A percentile compares a stretch with the other conserved stretches of the same genome.
Evolutionary conservation across 1,139 yeast genomes (phyloP).

Genomic region (Scheffersomyces lignicola): DNA sequence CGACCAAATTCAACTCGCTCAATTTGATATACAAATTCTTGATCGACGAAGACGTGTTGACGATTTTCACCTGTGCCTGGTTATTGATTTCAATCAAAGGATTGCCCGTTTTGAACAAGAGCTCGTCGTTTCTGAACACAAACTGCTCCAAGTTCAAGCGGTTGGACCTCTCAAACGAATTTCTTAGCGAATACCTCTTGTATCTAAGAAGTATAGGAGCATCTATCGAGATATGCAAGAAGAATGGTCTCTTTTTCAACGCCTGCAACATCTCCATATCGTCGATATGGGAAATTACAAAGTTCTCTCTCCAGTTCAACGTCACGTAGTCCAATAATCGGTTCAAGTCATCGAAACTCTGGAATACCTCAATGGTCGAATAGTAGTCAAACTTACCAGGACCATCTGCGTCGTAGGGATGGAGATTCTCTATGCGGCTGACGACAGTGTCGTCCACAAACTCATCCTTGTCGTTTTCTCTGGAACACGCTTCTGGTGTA

Average conservation of each 20-base stretch:
- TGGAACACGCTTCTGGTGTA: constrained; percentile 7
- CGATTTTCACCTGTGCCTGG: constrained; percentile 59
- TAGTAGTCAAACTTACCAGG: constrained; percentile 2
- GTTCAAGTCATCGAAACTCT: constrained; percentile 33
- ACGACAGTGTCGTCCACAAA: not conserved
- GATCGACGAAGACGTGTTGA: constrained; percentile 55
- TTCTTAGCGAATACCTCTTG: constrained; percentile 38
- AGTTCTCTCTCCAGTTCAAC: constrained; percentile 62
- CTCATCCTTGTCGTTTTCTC: constrained; percentile 3
- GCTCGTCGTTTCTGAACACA: constrained; percentile 44
- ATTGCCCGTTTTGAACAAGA: constrained; percentile 34
- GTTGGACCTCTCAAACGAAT: constrained; percentile 11
- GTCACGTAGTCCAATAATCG: constrained; percentile 67
- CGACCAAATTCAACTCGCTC: constrained; percentile 52
- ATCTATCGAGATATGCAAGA: constrained; percentile 76
- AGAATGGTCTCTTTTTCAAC: constrained; percentile 77
- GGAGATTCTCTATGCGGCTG: constrained; percentile 1
- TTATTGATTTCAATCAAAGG: constrained; percentile 52
- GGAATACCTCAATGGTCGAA: constrained; percentile 15
- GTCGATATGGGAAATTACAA: constrained; percentile 57
- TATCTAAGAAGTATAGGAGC: constrained; percentile 65
- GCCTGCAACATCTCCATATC: constrained; percentile 44
- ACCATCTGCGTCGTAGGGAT: not conserved
- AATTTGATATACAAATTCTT: constrained; percentile 53
- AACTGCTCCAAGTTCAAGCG: constrained; percentile 40